Evolutionary conservation across 202 grass and related monocot genomes (phyloP), one percentile per base, ranked within the genome.

Genomic region (Panicum hallii): DNA sequence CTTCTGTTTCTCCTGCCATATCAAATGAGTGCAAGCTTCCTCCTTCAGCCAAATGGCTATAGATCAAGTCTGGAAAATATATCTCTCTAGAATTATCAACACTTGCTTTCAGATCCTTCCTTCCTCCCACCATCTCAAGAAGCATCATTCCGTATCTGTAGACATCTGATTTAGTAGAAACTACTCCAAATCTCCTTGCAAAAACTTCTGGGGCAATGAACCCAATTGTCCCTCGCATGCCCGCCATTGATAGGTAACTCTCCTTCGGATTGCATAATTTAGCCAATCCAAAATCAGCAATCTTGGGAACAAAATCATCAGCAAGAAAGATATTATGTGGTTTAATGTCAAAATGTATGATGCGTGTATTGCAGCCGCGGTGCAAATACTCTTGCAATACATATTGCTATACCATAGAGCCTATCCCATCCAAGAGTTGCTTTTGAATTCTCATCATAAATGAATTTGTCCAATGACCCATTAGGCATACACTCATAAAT

Each of bases 151-250:
- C 86, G 16, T 82, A 91, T 26, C 86, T 86, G 46, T 88, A 88
- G 23, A 86, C 86, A 12, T 91, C 86, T 9, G 82, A 91, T 50
- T 91, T 91, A 1, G 63, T 79, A 6, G 86, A 88, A 28, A 82
- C 78, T 3, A 68, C 46, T 7, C 82, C 82, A 64, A 88, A 82
- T 15, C 65, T 78, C 6, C 86, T 82, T 2, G 86, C 85, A 20
- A 88, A 91, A 0, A 91, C 86, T 67, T 91, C 86, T 2, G 89
- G 89, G 0, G 86, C 89, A 7, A 91, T 89, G 54, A 86, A 89
- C 2, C 90, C 90, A 5, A 87, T 78, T 0, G 90, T 93, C 11
- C 90, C 90, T 43, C 84, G 54, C 64, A 75, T 75, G 16, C 70
- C 81, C 7, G 65, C 77, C 68, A 93, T 84, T 19, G 90, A 89